phyloP scores from a whole-genome alignment of 805 yeast species.

The Schwanniomyces sp. region DNA sequence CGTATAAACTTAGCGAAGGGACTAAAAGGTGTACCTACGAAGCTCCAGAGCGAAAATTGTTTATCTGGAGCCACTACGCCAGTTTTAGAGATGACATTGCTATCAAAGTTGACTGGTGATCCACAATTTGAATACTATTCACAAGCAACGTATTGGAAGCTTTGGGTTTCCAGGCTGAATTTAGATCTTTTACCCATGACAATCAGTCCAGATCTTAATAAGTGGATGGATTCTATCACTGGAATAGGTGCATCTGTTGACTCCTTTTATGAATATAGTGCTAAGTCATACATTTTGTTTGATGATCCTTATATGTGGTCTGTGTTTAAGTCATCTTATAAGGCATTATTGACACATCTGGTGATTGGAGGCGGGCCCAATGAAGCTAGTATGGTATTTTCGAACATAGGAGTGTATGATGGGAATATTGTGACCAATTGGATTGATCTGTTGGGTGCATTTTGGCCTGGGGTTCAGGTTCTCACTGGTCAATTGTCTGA shows the following conservation, averaged over 20 bases:
- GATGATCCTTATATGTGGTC: constrained; percentile 64
- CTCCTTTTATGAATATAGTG: constrained; percentile 85
- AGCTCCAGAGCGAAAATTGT: constrained; percentile 65
- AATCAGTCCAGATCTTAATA: constrained; percentile 56
- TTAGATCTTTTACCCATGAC: constrained; percentile 78
- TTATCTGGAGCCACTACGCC: constrained; percentile 88
- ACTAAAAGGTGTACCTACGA: constrained; percentile 40
- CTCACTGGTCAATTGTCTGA: constrained; percentile 70
- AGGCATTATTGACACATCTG: constrained; percentile 50
- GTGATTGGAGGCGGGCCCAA: constrained; percentile 25
- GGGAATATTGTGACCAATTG: constrained; percentile 59
- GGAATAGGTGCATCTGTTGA: constrained; percentile 93
- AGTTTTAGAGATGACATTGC: constrained; percentile 72
- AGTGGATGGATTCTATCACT: constrained; percentile 59
- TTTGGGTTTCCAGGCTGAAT: constrained; percentile 67
- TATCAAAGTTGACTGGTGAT: constrained; percentile 76
- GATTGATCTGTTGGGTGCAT: constrained; percentile 87
- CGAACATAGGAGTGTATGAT: constrained; percentile 55
- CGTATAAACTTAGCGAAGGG: constrained; percentile 69
- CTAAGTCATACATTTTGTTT: constrained; percentile 73
- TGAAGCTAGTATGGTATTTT: constrained; percentile 40
- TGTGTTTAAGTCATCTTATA: constrained; percentile 49
- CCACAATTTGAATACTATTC: constrained; percentile 64
- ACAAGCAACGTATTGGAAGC: constrained; percentile 58
- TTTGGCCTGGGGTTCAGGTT: constrained; percentile 84